Base-by-base conservation (phyloP, 2,329 filamentous ascomycete genomes). In the Paecilomyces fulvus region DNA sequence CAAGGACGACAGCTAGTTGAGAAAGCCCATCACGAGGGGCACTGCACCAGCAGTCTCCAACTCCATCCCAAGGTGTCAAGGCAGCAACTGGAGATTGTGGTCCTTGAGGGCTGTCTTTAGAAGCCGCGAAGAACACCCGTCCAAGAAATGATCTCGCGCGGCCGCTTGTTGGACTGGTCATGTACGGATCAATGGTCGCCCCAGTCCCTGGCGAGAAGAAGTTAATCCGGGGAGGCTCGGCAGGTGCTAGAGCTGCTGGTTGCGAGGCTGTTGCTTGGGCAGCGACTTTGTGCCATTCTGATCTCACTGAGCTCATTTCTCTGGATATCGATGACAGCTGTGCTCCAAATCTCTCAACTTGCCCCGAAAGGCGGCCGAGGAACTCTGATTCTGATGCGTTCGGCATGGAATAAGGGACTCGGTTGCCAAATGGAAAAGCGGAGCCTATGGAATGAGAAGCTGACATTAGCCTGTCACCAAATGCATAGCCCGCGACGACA, bases 31-130 rank as follows among this genome's bases (percentile, higher is more conserved):
- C 61, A 0, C 77, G 79, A 53, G 70, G 67, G 9, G 76, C 71
- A 3, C 87, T 85, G 70, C 92, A 97, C 88, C 90, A 97, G 72
- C 90, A 95, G 59, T 97, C 89, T 20, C 88, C 89, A 31, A 87
- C 81, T 52, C 95, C 89, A 9, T 85, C 77, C 90, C 92, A 96
- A 3, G 77, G 73, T 1, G 73, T 68, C 1, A 96, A 77, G 0
- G 88, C 90, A 0, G 78, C 70, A n/a, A 75, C 65, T 0, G 80
- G 78, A 1, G 78, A 73, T 20, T 64, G 59, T 12, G 70, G 65
- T 63, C 63, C 50, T 53, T 54, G 64, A 54, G 63, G 55, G 14
- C 56, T 14, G 20, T 46, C 63, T 58, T 11, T 63, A 55, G 55
- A 65, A 12, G 56, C 64, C 55, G 50, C 64, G 56, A 4, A 64